Percentiles rank a stretch among this genome's conserved stretches.
Conservation (phyloP, 2,329 filamentous ascomycete species). For the Colletotrichum siamense region DNA sequence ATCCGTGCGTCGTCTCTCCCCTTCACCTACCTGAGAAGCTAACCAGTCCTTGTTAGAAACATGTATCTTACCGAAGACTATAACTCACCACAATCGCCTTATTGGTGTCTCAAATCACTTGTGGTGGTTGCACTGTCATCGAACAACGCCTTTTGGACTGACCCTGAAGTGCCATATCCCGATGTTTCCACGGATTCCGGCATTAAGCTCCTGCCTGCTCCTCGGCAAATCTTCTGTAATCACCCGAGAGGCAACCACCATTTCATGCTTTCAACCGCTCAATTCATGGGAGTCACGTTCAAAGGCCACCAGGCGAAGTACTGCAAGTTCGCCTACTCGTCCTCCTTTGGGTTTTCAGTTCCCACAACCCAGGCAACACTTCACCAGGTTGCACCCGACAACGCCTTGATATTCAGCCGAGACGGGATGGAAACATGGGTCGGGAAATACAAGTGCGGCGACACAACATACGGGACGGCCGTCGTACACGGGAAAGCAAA, state of each 20-base stretch:
- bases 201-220: slow-evolving; percentile 18
- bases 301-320: slow-evolving; percentile 49
- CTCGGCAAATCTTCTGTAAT: slow-evolving; percentile 50
- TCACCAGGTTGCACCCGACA: not conserved
- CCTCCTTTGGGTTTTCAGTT: slow-evolving; percentile 48
- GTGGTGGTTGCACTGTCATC: slow-evolving; percentile 35
- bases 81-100: slow-evolving; percentile 60
- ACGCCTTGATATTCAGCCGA: not conserved
- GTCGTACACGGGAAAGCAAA: not conserved
- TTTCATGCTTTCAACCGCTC: slow-evolving; percentile 43
- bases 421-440: not conserved
- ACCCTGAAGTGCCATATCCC: not conserved
- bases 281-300: slow-evolving; percentile 39
- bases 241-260: slow-evolving; percentile 37
- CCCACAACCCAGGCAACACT: slow-evolving; percentile 11
- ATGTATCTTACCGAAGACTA: slow-evolving; percentile 62
- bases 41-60: slow-evolving; percentile 31
- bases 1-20: not conserved
- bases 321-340: slow-evolving; percentile 52
- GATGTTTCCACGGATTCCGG: slow-evolving; percentile 25
- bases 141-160: not conserved
- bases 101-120: slow-evolving; percentile 48
- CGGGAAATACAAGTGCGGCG: not conserved
- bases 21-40: not conserved
- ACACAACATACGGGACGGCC: not conserved